Evolutionary conservation across 305 asterid genomes (phyloP).

Genomic region (Stenogyne calaminthoides): DNA sequence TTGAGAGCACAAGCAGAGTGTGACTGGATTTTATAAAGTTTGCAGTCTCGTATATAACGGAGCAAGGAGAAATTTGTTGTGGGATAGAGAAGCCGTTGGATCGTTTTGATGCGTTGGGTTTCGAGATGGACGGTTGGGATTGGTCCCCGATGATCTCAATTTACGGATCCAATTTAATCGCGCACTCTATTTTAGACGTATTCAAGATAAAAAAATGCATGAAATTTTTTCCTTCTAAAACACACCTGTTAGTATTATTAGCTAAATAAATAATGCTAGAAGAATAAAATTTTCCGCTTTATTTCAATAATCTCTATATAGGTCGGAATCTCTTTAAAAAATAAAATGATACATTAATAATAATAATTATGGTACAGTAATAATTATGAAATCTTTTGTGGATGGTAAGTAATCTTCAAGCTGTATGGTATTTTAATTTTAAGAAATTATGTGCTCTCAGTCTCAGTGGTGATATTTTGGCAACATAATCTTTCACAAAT

Average conservation of each 20-base stretch:
- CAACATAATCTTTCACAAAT: no score
- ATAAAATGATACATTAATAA: background rate
- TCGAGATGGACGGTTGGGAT: slow-evolving; percentile 33
- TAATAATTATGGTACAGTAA: background rate
- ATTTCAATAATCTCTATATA: background rate
- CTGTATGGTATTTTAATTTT: no score
- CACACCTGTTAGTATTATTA: no score
- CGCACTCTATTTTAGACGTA: background rate
- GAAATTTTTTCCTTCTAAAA: no score
- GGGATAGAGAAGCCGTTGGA: slow-evolving; percentile 36
- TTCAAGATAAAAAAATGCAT: background rate
- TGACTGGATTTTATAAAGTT: background rate
- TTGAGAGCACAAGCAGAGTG: slow-evolving; percentile 40
- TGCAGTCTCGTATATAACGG: background rate
- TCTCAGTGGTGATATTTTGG: no score
- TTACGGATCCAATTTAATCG: slow-evolving; percentile 6
- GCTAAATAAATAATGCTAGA: background rate
- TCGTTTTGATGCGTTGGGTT: slow-evolving; percentile 28
- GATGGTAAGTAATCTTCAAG: no score
- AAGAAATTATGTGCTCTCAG: no score
- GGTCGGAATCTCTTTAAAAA: no score
- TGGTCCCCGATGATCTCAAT: slow-evolving; percentile 20
- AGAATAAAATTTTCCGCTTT: background rate
- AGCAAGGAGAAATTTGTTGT: slow-evolving; percentile 35
- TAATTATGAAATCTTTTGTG: background rate